Evolutionary conservation across 495 filamentous ascomycete species (phyloP).

Genomic region (Evernia prunastri): DNA sequence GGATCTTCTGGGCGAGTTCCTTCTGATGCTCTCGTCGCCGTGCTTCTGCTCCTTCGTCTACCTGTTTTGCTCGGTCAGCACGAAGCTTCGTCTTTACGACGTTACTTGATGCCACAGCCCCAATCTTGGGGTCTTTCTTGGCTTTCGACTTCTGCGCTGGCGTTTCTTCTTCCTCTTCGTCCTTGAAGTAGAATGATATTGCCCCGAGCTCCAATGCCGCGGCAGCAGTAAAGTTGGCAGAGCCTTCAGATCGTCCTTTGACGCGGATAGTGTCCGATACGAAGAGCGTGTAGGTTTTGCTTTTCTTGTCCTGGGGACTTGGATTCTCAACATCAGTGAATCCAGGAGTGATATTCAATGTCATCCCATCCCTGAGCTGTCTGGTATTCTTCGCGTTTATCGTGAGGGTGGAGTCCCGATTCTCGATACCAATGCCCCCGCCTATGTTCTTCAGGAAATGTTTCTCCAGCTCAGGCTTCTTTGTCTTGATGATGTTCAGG

Average conservation of each 20-base stretch:
- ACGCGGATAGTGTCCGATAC: slow-evolving; percentile 92
- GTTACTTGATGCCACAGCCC: slow-evolving; percentile 80
- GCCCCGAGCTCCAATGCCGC: slow-evolving; percentile 85
- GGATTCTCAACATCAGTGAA: slow-evolving; percentile 82
- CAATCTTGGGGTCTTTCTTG: slow-evolving; percentile 73
- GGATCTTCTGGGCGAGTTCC: slow-evolving; percentile 79
- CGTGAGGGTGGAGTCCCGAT: slow-evolving; percentile 69
- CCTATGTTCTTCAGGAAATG: slow-evolving; percentile 89
- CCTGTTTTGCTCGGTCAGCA: slow-evolving; percentile 76
- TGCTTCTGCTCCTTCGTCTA: slow-evolving; percentile 84
- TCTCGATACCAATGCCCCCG: slow-evolving; percentile 86
- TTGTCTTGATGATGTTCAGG: slow-evolving; percentile 63
- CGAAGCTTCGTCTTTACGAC: slow-evolving; percentile 90
- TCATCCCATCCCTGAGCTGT: slow-evolving; percentile 91
- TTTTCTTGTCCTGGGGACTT: slow-evolving; percentile 75
- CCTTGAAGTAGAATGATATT: slow-evolving; percentile 95
- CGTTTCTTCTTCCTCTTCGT: slow-evolving; percentile 68
- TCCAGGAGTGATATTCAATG: slow-evolving; percentile 78
- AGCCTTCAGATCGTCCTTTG: slow-evolving; percentile 51
- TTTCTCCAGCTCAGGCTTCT: slow-evolving; percentile 89
- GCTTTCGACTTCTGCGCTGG: slow-evolving; percentile 64
- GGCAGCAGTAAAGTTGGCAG: slow-evolving; percentile 82
- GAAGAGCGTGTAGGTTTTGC: slow-evolving; percentile 78
- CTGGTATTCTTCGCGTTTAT: slow-evolving; percentile 80
- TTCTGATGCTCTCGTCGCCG: slow-evolving; percentile 89